Evolutionary conservation across 2,329 filamentous ascomycete species (phyloP), one percentile per base, ranked within the genome.

Genomic region (Gliomastix tumulicola): DNA sequence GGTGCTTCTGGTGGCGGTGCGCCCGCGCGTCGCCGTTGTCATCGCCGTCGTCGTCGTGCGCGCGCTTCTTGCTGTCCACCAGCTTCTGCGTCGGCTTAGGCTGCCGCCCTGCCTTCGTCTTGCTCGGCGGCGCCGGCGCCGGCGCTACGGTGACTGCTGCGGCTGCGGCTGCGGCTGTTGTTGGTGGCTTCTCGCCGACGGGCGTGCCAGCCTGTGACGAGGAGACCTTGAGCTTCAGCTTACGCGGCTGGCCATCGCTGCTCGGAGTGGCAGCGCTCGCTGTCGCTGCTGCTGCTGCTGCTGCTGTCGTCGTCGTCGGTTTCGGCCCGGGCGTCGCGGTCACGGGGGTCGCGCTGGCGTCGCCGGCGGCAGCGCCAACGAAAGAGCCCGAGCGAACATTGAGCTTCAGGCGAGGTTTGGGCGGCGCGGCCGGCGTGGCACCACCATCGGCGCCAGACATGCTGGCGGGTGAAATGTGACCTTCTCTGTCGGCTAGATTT

Each of bases 91-190:
- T 76, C 6, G 78, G 76, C 45, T 78, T 82, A 12, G 73, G 63
- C 19, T 74, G 65, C 31, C 76, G 62, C 11, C 75, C 76, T 12
- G 76, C 72, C 49, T 82, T 82, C 3, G 74, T 79, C 51, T 72
- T 79, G 30, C 51, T 46, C 2, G 58, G 52, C 1, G 52, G 52
- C 5, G 51, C 49, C 17, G 38, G 44, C 20, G 42, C 41, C 7
- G 47, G 30, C 12, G 35, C 36, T n/a, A 34, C 39, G 37, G 21
- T 25, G 8, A 35, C 38, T 15, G 23, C 22, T 19, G 34, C 34
- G 11, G 32, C 38, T 18, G 17, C 16, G 5, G 15, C 22, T 5
- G 32, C 36, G 7, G 23, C 38, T 17, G 25, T 39, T 21, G 37
- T 30, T 7, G 27, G n/a, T n/a, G 35, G 17, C n/a, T n/a, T n/a